Percentiles rank a stretch among this genome's conserved stretches.
phyloP scores from a whole-genome alignment of 1,139 yeast species.

The Blastobotrys capitulatus region DNA sequence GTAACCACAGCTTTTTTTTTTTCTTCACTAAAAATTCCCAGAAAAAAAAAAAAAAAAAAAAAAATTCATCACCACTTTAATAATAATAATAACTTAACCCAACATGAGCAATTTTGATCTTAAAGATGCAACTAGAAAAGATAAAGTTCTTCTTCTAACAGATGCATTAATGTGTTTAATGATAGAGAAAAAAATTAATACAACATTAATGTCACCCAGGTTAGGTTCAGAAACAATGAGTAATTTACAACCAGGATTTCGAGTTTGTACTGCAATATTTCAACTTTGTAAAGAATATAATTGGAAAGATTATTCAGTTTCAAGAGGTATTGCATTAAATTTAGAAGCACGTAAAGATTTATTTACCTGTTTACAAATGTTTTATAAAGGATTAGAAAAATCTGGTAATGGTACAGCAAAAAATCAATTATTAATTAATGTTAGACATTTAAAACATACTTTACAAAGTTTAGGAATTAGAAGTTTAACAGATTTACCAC shows the following conservation, averaged over 20 bases:
- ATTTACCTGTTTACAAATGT: slow-evolving; percentile 3
- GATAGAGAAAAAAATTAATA: background rate
- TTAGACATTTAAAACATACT: background rate
- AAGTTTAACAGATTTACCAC: background rate
- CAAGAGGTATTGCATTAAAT: background rate
- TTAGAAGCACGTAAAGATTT: background rate
- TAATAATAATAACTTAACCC: too few relatives aligned
- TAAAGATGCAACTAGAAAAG: slow-evolving; percentile 3
- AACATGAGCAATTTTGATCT: background rate
- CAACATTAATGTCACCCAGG: background rate
- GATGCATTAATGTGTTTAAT: slow-evolving; percentile 4
- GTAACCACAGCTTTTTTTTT: too few relatives aligned
- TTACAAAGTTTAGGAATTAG: background rate
- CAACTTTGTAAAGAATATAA: background rate
- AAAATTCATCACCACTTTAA: too few relatives aligned
- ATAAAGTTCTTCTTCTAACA: background rate
- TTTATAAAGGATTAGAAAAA: background rate
- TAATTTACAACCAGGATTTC: background rate
- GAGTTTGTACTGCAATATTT: background rate
- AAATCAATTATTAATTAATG: background rate
- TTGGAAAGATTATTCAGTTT: slow-evolving; percentile 4
- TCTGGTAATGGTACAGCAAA: background rate
- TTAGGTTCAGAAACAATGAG: background rate
- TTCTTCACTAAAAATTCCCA: too few relatives aligned
- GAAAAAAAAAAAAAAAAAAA: too few relatives aligned